phyloP scores from a whole-genome alignment of 371 early-diverging fungal species.

The Syncephalastrum sp. region DNA sequence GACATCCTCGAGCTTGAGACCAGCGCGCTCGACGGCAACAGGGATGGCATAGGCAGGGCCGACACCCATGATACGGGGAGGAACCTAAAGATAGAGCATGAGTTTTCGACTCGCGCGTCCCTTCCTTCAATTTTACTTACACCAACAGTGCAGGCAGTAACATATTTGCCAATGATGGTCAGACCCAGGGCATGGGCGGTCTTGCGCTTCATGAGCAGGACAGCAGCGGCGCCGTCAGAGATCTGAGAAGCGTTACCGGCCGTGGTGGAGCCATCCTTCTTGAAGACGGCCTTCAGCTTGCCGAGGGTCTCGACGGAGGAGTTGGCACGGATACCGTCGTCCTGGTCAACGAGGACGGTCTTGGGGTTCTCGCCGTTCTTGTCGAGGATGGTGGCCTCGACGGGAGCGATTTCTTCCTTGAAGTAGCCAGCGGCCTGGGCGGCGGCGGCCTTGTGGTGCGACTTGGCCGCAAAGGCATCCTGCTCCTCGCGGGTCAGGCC shows the following conservation, averaged over 20 bases:
- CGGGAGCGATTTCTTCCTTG: constrained; percentile 91
- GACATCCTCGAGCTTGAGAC: constrained; percentile 77
- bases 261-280: constrained; percentile 83
- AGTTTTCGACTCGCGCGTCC: neutral
- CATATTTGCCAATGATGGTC: constrained; percentile 85
- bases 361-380: constrained; percentile 71
- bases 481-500: constrained; percentile 80
- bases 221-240: constrained; percentile 98
- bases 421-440: constrained; percentile 92
- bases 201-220: constrained; percentile 92
- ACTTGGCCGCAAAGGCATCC: constrained; percentile 84
- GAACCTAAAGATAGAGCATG: constrained; percentile 44
- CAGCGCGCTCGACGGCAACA: constrained; percentile 80
- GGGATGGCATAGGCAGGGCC: constrained; percentile 97
- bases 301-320: constrained; percentile 76
- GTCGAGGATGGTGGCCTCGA: constrained; percentile 73
- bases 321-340: constrained; percentile 92
- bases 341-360: constrained; percentile 64
- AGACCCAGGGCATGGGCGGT: constrained; percentile 85
- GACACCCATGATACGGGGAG: constrained; percentile 93
- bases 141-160: constrained; percentile 88
- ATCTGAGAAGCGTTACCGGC: constrained; percentile 99
- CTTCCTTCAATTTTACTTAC: constrained; percentile 37
- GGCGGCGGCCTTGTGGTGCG: constrained; percentile 77
- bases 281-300: constrained; percentile 93